phyloP scores from a whole-genome alignment of 2,329 filamentous ascomycete genomes.

The Penicillium occitanis region DNA sequence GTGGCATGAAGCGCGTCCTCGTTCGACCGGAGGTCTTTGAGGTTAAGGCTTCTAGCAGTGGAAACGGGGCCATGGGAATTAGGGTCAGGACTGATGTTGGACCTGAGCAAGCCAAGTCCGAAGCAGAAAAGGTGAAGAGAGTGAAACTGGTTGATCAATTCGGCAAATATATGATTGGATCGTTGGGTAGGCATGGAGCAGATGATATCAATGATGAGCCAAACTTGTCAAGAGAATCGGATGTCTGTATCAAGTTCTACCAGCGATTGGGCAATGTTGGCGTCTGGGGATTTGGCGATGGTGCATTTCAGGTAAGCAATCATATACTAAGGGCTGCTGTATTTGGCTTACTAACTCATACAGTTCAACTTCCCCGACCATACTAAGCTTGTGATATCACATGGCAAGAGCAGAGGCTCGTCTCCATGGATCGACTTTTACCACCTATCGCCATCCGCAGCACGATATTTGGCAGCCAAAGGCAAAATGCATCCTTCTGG shows the following conservation, averaged over 20 bases:
- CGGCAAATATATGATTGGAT: constrained; percentile 54
- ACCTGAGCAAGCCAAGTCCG: constrained; percentile 38
- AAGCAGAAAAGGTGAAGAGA: constrained; percentile 50
- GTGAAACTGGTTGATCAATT: constrained; percentile 52
- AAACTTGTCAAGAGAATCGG: constrained; percentile 28
- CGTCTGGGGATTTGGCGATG: constrained; percentile 54
- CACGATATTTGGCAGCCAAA: constrained; percentile 43
- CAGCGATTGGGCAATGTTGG: constrained; percentile 54
- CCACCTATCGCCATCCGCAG: constrained; percentile 49
- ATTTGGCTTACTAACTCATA: constrained; percentile 2
- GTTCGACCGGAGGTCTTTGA: constrained; percentile 45
- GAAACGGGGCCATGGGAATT: constrained; percentile 30
- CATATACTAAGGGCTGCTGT: constrained; percentile 10
- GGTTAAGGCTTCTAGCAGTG: constrained; percentile 31
- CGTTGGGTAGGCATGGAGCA: constrained; percentile 43
- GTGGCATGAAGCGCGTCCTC: constrained; percentile 43
- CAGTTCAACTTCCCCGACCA: constrained; percentile 55
- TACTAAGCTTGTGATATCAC: constrained; percentile 51
- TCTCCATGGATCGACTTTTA: constrained; percentile 51
- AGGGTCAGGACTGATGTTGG: constrained; percentile 36
- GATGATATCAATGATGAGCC: constrained; percentile 34
- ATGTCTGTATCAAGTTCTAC: constrained; percentile 52
- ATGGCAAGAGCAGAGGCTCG: constrained; percentile 38
- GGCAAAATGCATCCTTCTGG: constrained; percentile 46
- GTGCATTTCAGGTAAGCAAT: constrained; percentile 44